Percentiles rank a stretch among this genome's conserved stretches.
Evolutionary conservation across 1,284 basidiomycete genomes (phyloP).

Genomic region (Pisolithus thermaeus): DNA sequence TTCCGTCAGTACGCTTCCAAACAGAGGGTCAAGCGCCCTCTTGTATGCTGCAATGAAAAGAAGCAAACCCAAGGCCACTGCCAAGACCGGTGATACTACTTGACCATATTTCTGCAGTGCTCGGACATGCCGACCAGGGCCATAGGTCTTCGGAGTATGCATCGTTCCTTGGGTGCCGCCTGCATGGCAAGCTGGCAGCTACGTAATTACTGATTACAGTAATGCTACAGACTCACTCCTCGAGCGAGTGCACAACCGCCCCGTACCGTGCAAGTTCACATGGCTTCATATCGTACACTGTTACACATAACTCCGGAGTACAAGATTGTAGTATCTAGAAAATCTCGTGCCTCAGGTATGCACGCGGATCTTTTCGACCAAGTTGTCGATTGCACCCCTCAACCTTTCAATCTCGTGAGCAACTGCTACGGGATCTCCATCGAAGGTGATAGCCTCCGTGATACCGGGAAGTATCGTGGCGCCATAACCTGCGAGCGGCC

Average conservation of each 20-base stretch:
- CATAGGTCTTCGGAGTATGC: no score
- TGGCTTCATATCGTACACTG: no score
- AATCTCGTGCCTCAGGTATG: no score
- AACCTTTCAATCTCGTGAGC: constrained; percentile 45
- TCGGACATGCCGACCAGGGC: not conserved
- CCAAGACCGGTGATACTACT: constrained; percentile 23
- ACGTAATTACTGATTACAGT: no score
- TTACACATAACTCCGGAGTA: no score
- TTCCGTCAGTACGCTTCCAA: constrained; percentile 34
- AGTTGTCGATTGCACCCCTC: constrained; percentile 33
- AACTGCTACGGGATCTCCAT: constrained; percentile 40
- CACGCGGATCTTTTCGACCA: constrained; percentile 29
- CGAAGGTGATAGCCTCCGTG: constrained; percentile 53
- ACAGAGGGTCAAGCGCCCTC: constrained; percentile 38
- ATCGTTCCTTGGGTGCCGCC: no score
- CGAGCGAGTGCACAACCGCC: no score
- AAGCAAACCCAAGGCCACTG: constrained; percentile 31
- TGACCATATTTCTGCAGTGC: constrained; percentile 12
- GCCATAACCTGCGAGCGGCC: constrained; percentile 42
- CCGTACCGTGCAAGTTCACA: no score
- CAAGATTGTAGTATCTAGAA: no score
- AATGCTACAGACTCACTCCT: no score
- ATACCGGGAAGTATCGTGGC: constrained; percentile 60
- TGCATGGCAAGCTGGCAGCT: no score
- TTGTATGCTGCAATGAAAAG: constrained; percentile 38